Evolutionary conservation across 2,329 filamentous ascomycete species (phyloP).

Genomic region (Pestalotiopsis sp.): DNA sequence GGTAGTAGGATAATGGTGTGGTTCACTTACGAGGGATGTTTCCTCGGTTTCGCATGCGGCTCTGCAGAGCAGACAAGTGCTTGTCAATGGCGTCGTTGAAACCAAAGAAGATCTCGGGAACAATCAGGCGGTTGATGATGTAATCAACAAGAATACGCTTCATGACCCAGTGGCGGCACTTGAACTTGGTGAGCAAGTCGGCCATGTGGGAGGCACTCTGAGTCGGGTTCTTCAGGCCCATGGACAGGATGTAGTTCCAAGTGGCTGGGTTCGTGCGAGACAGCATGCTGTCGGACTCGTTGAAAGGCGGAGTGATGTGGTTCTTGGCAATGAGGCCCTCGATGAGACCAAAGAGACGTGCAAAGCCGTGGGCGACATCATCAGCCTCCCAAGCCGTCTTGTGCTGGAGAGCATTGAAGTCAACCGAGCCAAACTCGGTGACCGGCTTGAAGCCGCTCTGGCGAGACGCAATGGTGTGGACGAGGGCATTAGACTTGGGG

Average conservation of each 20-base stretch:
- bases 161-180: conserved; percentile 28
- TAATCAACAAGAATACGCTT: conserved; percentile 32
- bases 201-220: conserved; percentile 26
- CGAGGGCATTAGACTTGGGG: background rate
- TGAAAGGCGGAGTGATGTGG: conserved; percentile 20
- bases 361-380: conserved; percentile 26
- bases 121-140: conserved; percentile 29
- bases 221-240: conserved; percentile 22
- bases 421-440: background rate
- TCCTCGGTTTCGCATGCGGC: conserved; percentile 19
- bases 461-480: background rate
- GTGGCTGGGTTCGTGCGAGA: conserved; percentile 22
- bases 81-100: conserved; percentile 27
- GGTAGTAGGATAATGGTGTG: conserved; percentile 9
- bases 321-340: conserved; percentile 31
- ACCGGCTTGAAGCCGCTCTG: background rate
- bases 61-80: conserved; percentile 29
- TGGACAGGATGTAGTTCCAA: conserved; percentile 28
- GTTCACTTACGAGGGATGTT: conserved; percentile 13
- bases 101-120: conserved; percentile 29
- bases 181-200: conserved; percentile 22
- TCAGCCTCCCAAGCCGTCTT: conserved; percentile 25
- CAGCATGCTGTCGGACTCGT: conserved; percentile 20
- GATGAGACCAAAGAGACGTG: conserved; percentile 27
- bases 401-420: conserved; percentile 19